Evolutionary conservation across 2,329 filamentous ascomycete species (phyloP).

Genomic region (Periconia macrospinosa): DNA sequence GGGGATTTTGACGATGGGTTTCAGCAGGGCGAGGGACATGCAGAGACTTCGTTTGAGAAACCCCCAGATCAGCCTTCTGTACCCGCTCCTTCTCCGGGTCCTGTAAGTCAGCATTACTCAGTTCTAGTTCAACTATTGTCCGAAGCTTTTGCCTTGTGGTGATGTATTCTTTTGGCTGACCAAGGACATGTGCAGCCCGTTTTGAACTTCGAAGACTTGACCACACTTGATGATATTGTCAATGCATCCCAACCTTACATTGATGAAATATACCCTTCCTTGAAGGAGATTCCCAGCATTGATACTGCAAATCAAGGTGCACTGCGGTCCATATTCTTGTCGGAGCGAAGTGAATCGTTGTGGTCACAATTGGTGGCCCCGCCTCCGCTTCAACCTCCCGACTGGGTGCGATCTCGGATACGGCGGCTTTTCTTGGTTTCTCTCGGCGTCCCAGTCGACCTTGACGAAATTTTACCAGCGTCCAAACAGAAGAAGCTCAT

Average conservation of each 20-base stretch:
- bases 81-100: conserved; percentile 46
- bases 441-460: conserved; percentile 90
- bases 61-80: conserved; percentile 42
- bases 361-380: conserved; percentile 97
- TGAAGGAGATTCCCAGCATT: conserved; percentile 48
- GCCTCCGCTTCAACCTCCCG: conserved; percentile 89
- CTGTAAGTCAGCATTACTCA: conserved; percentile 51
- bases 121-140: conserved; percentile 37
- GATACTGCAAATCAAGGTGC: conserved; percentile 33
- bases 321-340: conserved; percentile 60
- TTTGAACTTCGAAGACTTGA: conserved; percentile 67
- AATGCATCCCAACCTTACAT: conserved; percentile 67
- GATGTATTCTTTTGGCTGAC: conserved; percentile 32
- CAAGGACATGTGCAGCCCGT: conserved; percentile 56
- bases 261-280: conserved; percentile 58
- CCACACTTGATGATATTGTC: conserved; percentile 60
- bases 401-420: conserved; percentile 97
- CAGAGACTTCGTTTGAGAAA: conserved; percentile 44
- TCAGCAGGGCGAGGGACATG: conserved; percentile 43
- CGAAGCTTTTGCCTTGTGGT: conserved; percentile 26
- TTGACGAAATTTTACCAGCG: conserved; percentile 95
- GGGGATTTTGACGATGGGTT: conserved; percentile 56
- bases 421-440: conserved; percentile 93
- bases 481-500: conserved; percentile 98
- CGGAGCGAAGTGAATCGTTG: conserved; percentile 82